Evolutionary conservation across 1,284 basidiomycete species (phyloP).

Genomic region (Ganoderma boninense): DNA sequence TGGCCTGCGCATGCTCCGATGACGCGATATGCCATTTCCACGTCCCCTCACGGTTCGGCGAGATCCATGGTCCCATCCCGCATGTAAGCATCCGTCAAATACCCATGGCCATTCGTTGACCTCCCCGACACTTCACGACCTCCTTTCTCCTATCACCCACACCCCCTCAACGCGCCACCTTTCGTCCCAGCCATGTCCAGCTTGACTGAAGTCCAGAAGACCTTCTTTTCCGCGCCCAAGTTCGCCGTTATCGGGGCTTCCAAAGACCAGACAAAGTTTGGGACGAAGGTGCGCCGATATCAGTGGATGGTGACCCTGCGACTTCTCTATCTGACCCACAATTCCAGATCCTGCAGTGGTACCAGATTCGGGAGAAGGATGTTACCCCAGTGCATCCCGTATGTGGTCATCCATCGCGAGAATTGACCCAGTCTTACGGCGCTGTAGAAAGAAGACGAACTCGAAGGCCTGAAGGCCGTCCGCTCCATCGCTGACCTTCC

Average conservation of each 20-base stretch:
- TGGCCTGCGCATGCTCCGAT: conserved; percentile 14
- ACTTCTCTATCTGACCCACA: neutral
- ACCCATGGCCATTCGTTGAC: conserved; percentile 12
- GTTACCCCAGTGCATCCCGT: conserved; percentile 80
- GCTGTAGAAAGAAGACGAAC: conserved; percentile 65
- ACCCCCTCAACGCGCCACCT: neutral
- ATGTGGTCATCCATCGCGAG: conserved; percentile 7
- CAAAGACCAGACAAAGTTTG: conserved; percentile 78
- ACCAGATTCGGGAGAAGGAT: conserved; percentile 63
- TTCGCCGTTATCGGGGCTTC: conserved; percentile 85
- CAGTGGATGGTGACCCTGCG: neutral
- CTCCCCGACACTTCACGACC: conserved; percentile 14
- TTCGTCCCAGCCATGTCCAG: conserved; percentile 34
- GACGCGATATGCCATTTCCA: conserved; percentile 26
- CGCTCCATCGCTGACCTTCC: conserved; percentile 65
- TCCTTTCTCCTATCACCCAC: neutral
- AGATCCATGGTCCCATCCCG: conserved; percentile 25
- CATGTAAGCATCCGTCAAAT: conserved; percentile 32
- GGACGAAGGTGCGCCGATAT: conserved; percentile 66
- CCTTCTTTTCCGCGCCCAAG: conserved; percentile 66
- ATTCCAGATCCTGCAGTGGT: conserved; percentile 77
- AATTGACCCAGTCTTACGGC: conserved; percentile 7
- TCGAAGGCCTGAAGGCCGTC: conserved; percentile 69
- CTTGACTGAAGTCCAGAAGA: conserved; percentile 52
- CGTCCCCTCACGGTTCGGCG: conserved; percentile 20